A percentile compares a stretch with the other conserved stretches of the same genome.
Conservation (phyloP, 306 rosid species). For the Aeschynomene evenia region DNA sequence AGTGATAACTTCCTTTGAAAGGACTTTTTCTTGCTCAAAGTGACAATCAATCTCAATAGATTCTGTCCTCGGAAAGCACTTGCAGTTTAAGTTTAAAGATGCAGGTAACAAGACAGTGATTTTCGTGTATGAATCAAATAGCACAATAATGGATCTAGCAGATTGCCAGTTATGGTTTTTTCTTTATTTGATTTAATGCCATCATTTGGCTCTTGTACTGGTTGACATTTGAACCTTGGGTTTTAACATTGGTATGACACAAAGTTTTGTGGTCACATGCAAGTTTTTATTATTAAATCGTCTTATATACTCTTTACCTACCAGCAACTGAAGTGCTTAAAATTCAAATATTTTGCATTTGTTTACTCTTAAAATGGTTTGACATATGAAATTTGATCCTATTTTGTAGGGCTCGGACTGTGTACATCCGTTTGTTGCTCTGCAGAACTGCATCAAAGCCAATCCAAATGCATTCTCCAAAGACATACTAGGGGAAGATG, state of each 20-base stretch:
- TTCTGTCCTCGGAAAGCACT: neutral
- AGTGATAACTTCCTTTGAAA: neutral
- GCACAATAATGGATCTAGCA: neutral
- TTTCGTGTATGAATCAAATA: constrained; percentile 4
- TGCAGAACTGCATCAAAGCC: constrained; percentile 90
- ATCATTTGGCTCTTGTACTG: neutral
- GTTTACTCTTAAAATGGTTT: constrained; percentile 15
- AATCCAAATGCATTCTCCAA: constrained; percentile 79
- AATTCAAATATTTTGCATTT: constrained; percentile 27
- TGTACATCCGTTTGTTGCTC: constrained; percentile 73
- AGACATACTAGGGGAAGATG: constrained; percentile 54
- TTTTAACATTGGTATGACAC: neutral
- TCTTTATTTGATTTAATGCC: neutral
- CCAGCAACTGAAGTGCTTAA: neutral
- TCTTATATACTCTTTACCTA: neutral
- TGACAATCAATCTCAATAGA: neutral
- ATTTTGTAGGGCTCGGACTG: constrained; percentile 84
- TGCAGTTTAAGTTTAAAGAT: neutral
- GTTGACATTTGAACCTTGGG: neutral
- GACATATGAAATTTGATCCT: constrained; percentile 6
- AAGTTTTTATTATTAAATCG: neutral
- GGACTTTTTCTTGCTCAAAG: neutral
- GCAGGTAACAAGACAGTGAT: neutral
- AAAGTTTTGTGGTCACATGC: constrained; percentile 1
- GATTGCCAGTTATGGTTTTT: neutral